Percentiles rank a stretch among this genome's conserved stretches.
Evolutionary conservation across 2,329 filamentous ascomycete genomes (phyloP).

Genomic region (Xylaria sp.): DNA sequence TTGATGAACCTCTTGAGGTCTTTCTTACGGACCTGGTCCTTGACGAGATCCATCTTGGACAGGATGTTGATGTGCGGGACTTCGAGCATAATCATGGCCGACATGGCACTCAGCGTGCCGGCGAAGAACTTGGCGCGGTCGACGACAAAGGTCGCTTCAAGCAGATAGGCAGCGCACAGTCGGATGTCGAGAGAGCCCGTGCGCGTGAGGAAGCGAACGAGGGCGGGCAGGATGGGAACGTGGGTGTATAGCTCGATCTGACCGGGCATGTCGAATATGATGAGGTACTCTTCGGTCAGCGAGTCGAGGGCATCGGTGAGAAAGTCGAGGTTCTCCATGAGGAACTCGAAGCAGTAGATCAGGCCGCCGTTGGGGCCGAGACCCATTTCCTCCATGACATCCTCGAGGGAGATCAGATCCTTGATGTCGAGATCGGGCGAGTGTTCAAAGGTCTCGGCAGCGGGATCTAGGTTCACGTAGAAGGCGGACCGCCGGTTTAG

Average conservation of each 20-base stretch:
- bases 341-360: conserved; percentile 79
- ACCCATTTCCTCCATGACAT: conserved; percentile 79
- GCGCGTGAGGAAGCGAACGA: conserved; percentile 84
- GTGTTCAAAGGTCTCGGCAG: conserved; percentile 92
- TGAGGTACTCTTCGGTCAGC: conserved; percentile 92
- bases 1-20: conserved; percentile 92
- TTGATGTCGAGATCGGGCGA: conserved; percentile 87
- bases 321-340: conserved; percentile 79
- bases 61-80: conserved; percentile 96
- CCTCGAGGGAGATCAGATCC: conserved; percentile 87
- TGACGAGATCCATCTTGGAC: conserved; percentile 97
- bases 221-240: conserved; percentile 87
- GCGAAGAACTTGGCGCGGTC: conserved; percentile 98
- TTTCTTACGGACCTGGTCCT: conserved; percentile 85
- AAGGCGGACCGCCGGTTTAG: conserved; percentile 93
- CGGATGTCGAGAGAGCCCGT: conserved; percentile 86
- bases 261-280: conserved; percentile 98
- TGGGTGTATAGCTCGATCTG: conserved; percentile 99
- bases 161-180: conserved; percentile 91
- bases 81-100: conserved; percentile 98
- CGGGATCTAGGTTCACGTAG: conserved; percentile 98
- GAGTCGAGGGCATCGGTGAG: conserved; percentile 77
- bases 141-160: conserved; percentile 95
- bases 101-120: conserved; percentile 95
- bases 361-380: conserved; percentile 79